Percentiles rank a stretch among this genome's conserved stretches.
Evolutionary conservation across 1,284 basidiomycete species (phyloP).

Genomic region (Apiotrichum siamense): DNA sequence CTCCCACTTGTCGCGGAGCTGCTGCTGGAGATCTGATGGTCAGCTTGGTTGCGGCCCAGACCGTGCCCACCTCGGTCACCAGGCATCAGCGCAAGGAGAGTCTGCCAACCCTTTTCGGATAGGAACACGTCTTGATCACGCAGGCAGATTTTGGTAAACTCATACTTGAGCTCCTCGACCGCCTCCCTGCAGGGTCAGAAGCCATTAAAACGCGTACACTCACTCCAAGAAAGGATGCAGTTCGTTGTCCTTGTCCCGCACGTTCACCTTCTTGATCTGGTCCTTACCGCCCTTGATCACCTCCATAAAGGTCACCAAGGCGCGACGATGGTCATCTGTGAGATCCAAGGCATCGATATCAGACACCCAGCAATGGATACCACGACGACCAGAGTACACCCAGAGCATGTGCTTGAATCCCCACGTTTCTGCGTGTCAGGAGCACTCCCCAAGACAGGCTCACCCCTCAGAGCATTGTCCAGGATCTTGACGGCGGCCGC

Average conservation of each 20-base stretch:
- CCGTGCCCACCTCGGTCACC: constrained; percentile 50
- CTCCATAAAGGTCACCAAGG: constrained; percentile 80
- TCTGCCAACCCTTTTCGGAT: constrained; percentile 64
- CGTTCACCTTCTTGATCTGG: constrained; percentile 76
- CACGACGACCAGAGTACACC: constrained; percentile 97
- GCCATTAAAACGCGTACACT: constrained; percentile 44
- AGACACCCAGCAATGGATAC: constrained; percentile 97
- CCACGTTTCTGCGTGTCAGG: constrained; percentile 57
- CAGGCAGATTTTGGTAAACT: constrained; percentile 68
- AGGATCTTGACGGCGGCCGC: constrained; percentile 85
- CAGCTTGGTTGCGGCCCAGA: not conserved
- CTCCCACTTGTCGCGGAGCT: constrained; percentile 62
- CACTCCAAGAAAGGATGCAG: constrained; percentile 68
- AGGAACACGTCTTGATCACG: constrained; percentile 82
- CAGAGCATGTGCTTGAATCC: constrained; percentile 75
- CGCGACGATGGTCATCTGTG: constrained; percentile 83
- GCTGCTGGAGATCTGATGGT: constrained; percentile 45
- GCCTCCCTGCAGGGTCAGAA: constrained; percentile 49
- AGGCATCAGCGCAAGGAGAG: constrained; percentile 69
- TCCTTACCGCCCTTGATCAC: constrained; percentile 79
- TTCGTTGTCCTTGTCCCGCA: constrained; percentile 51
- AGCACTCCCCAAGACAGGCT: constrained; percentile 14
- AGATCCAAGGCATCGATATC: constrained; percentile 80
- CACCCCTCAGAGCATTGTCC: constrained; percentile 67
- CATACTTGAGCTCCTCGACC: constrained; percentile 53